These are phyloP conservation scores for Cinchona pubescens DNA, from an alignment of 257 asterid species.

Conservation along the genomic window DNA sequence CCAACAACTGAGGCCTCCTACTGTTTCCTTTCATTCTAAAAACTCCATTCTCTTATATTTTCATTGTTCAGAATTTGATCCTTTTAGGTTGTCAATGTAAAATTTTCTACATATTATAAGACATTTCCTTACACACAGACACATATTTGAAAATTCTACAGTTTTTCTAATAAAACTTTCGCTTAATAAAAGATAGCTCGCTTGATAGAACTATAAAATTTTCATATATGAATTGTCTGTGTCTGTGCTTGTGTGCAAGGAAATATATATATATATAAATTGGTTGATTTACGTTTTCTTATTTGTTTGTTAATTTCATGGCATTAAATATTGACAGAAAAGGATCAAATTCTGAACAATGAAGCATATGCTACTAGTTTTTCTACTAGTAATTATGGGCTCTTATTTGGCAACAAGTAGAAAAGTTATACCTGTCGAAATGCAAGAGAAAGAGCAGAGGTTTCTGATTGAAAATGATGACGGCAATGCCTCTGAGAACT, in stretches of 20 bases:
- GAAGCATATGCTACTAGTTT: slow-evolving; percentile 12
- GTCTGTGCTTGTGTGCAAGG: too few relatives aligned
- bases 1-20: slow-evolving; percentile 2
- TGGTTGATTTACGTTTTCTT: background rate
- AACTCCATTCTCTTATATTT: background rate
- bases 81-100: too few relatives aligned
- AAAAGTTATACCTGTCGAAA: slow-evolving; percentile 3
- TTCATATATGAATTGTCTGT: too few relatives aligned
- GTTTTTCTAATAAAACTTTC: too few relatives aligned
- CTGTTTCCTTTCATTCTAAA: background rate
- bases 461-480: background rate
- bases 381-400: slow-evolving; percentile 16
- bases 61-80: too few relatives aligned
- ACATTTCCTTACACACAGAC: too few relatives aligned
- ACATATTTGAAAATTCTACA: too few relatives aligned
- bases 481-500: background rate
- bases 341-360: slow-evolving; percentile 5
- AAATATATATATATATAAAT: too few relatives aligned
- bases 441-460: background rate
- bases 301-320: background rate
- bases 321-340: background rate
- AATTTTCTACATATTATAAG: too few relatives aligned
- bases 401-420: slow-evolving; percentile 17
- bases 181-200: too few relatives aligned
- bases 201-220: too few relatives aligned